Evolutionary conservation across 1,284 basidiomycete genomes (phyloP).

Genomic region (Ustilago nuda): DNA sequence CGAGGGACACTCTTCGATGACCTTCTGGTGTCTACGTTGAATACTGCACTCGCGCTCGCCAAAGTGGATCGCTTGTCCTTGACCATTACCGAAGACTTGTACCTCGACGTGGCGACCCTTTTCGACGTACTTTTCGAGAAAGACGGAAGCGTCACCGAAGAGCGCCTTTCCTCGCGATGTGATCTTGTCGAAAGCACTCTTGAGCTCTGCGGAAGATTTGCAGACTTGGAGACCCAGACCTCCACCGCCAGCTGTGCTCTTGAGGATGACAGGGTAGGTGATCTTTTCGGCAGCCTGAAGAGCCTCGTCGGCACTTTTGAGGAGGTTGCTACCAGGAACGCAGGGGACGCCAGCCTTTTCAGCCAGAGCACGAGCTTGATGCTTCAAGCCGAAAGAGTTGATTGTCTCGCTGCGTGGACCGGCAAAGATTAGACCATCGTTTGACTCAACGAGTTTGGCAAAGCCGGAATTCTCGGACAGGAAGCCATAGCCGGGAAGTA

Average conservation of each 20-base stretch:
- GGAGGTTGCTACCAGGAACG: slow-evolving; percentile 73
- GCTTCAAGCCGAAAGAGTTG: slow-evolving; percentile 76
- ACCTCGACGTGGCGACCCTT: slow-evolving; percentile 72
- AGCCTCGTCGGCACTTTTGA: slow-evolving; percentile 70
- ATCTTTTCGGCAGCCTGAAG: slow-evolving; percentile 72
- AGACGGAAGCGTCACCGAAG: slow-evolving; percentile 75
- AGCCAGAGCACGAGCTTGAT: slow-evolving; percentile 74
- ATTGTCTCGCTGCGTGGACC: slow-evolving; percentile 76
- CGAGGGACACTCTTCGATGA: slow-evolving; percentile 78
- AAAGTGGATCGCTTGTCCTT: slow-evolving; percentile 75
- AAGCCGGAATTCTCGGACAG: slow-evolving; percentile 73
- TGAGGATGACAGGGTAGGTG: slow-evolving; percentile 78
- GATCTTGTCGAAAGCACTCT: slow-evolving; percentile 71
- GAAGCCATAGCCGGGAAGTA: slow-evolving; percentile 79
- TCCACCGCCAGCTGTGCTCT: slow-evolving; percentile 79
- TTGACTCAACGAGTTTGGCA: slow-evolving; percentile 70
- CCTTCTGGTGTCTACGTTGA: slow-evolving; percentile 80
- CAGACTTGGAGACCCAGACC: slow-evolving; percentile 79
- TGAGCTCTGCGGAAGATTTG: slow-evolving; percentile 71
- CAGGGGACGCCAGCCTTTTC: slow-evolving; percentile 73
- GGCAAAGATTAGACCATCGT: slow-evolving; percentile 74
- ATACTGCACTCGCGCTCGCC: slow-evolving; percentile 76
- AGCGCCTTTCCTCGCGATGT: slow-evolving; percentile 61
- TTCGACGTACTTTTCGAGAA: slow-evolving; percentile 77
- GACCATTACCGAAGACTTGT: slow-evolving; percentile 79